Evolutionary conservation across 306 rosid species (phyloP), one percentile per base, ranked within the genome.

Genomic region (Luffa aegyptiaca): DNA sequence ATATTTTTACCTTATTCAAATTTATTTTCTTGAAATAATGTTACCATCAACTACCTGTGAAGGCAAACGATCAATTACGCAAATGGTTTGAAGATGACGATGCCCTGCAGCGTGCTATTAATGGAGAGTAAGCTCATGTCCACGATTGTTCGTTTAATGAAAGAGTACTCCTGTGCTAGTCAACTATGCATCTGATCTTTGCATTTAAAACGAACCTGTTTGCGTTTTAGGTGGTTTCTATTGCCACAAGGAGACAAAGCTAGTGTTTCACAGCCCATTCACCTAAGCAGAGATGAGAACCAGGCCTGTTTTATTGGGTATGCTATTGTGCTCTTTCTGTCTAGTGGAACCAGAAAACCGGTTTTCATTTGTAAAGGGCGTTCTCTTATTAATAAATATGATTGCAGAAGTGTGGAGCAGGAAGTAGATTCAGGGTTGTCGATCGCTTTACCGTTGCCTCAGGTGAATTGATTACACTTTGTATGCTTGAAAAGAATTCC

Each of bases 51-150:
- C 85, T 78, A 39, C 83, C 26, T 78, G 44, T 89, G 88, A 82
- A 96, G 99, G 98, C 97, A 80, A 90, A 83, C 52, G 92, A 89
- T 79, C 87, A 89, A 49, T 84, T 96, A 45, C 90, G 63, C 2
- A 87, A 11, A 82, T 96, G 99, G 98, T 91, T 96, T 61, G 87
- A 86, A 85, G 97, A 96, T 39, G 87, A 96, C 59, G 99, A 96
- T 81, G 97, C 98, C 48, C 86, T 96, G 31, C 94, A 96, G 88
- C 94, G 99, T 76, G 88, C 98, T 62, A 91, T 88, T 49, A 89
- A 79, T 18, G 99, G 97, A 90, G 97, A 93, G 99, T 96, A 88
- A 57, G 98, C 80, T 59, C 59, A 17, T 18, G 12, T 14, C 16
- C 46, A 53, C 31, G 26, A 53, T 80, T 49, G 6, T 80, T 71